These are phyloP conservation scores for Avena sativa DNA, from an alignment of 176 grass and related monocot species.

Conservation along the genomic window DNA sequence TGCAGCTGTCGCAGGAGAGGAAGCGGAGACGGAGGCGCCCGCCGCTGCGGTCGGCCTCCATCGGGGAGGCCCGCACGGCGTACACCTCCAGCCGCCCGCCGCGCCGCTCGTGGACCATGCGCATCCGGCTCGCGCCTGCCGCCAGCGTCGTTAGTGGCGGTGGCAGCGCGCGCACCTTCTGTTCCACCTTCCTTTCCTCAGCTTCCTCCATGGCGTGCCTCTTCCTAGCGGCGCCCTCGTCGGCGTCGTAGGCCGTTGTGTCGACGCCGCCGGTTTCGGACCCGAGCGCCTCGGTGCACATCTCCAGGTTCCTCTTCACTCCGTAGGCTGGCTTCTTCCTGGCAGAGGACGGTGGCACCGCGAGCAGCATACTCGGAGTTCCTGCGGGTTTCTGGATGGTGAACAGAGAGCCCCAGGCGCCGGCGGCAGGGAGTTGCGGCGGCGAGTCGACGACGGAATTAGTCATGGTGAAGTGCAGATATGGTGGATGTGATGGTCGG, in stretches of 20 bases:
- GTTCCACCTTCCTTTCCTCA: no score
- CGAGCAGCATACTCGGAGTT: no score
- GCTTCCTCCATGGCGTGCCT: background rate
- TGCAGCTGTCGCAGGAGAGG: conserved; percentile 9
- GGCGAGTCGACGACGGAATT: no score
- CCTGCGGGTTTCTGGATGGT: conserved; percentile 10
- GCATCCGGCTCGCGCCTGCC: no score
- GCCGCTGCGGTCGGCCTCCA: conserved; percentile 67
- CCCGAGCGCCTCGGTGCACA: conserved; percentile 77
- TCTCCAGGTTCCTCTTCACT: conserved; percentile 58
- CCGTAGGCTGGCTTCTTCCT: conserved; percentile 43
- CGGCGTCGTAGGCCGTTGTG: conserved; percentile 31
- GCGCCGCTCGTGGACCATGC: no score
- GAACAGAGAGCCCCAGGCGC: conserved; percentile 37
- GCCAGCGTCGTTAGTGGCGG: no score
- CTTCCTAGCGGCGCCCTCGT: conserved; percentile 28
- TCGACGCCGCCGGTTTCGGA: conserved; percentile 81
- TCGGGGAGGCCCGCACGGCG: background rate
- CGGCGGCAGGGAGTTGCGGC: background rate
- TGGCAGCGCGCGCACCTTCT: no score
- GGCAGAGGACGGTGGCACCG: background rate
- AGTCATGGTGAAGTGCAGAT: no score
- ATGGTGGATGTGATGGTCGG: no score
- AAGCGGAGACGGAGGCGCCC: conserved; percentile 64
- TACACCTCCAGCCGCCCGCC: no score